These are phyloP conservation scores for Ichthyophthirius multifiliis DNA, from an alignment of 169 alveolate genomes.

Conservation along the genomic window DNA sequence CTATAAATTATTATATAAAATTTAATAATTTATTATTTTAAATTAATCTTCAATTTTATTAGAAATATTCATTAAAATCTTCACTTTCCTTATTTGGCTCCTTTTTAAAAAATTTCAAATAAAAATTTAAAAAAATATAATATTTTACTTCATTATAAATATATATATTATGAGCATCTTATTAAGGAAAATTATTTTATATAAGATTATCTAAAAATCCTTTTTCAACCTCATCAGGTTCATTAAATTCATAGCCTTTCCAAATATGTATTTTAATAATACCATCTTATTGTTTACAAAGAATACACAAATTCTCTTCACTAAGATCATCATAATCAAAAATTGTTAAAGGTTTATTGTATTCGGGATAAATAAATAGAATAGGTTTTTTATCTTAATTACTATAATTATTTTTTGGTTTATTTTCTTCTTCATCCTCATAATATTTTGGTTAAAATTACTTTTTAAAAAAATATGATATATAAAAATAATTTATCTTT, in stretches of 20 bases:
- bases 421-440: neutral
- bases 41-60: slow-evolving; percentile 1
- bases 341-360: neutral
- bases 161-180: neutral
- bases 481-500: neutral
- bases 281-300: neutral
- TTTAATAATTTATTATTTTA: no score
- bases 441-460: neutral
- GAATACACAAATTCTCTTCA: neutral
- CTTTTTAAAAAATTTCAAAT: neutral
- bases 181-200: neutral
- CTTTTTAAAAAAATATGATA: neutral
- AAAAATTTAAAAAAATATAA: neutral
- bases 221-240: slow-evolving; percentile 15
- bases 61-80: slow-evolving; percentile 20
- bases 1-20: no score
- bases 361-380: slow-evolving; percentile 4
- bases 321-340: slow-evolving; percentile 35
- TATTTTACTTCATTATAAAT: slow-evolving; percentile 7
- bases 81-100: slow-evolving; percentile 27
- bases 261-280: slow-evolving; percentile 8
- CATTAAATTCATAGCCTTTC: slow-evolving; percentile 21
- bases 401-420: neutral
- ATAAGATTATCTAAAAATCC: slow-evolving; percentile 1
- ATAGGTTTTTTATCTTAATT: neutral